phyloP scores from a whole-genome alignment of 1,284 basidiomycete species.

The Austroboletus novae-zelandiae region DNA sequence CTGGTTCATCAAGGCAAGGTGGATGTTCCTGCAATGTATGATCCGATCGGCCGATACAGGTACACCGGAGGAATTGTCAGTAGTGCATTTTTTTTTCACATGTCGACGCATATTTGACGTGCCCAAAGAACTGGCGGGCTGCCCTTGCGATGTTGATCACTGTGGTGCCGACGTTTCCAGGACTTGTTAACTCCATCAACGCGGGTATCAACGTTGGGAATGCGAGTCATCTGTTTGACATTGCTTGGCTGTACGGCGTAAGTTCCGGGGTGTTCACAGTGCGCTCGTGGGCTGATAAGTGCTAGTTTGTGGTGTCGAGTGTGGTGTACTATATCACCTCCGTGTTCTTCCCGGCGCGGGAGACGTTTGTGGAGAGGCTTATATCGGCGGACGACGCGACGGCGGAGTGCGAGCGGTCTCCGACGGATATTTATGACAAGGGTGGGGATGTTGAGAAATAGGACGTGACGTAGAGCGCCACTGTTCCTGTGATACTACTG shows the following conservation, averaged over 20 bases:
- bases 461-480: neutral
- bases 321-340: conserved; percentile 54
- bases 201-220: conserved; percentile 54
- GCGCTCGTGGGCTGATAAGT: conserved; percentile 16
- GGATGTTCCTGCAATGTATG: conserved; percentile 71
- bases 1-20: conserved; percentile 60
- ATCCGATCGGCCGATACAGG: conserved; percentile 60
- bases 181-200: conserved; percentile 66
- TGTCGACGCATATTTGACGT: neutral
- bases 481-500: neutral
- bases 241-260: conserved; percentile 73
- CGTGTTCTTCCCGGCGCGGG: conserved; percentile 53
- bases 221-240: conserved; percentile 53
- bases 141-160: conserved; percentile 60
- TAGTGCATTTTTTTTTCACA: conserved; percentile 7
- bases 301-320: conserved; percentile 41
- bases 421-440: neutral
- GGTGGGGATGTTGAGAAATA: conserved; percentile 10
- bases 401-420: conserved; percentile 1
- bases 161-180: conserved; percentile 65
- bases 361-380: conserved; percentile 53
- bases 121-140: conserved; percentile 68
- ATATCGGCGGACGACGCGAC: conserved; percentile 32
- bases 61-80: conserved; percentile 64
- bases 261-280: conserved; percentile 19